Evolutionary conservation across 805 yeast species (phyloP).

Genomic region (Candida ficus): DNA sequence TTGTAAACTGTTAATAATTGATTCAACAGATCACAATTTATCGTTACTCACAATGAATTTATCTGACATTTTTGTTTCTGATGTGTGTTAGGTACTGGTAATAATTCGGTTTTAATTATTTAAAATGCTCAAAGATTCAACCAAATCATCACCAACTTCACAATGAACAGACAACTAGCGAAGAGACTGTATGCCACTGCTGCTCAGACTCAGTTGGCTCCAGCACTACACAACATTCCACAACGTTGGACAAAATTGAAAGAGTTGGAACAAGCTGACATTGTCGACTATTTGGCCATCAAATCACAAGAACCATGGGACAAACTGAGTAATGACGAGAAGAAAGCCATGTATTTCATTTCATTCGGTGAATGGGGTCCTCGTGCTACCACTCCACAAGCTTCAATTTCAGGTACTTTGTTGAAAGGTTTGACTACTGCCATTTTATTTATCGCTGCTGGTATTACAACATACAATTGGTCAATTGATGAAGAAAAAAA

Average conservation of each 20-base stretch:
- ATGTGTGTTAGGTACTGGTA: too few relatives aligned
- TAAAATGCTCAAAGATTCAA: too few relatives aligned
- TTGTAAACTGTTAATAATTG: background rate
- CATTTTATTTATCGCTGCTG: constrained; percentile 16
- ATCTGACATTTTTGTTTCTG: background rate
- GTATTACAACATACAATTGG: constrained; percentile 17
- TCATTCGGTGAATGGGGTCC: constrained; percentile 37
- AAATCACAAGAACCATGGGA: constrained; percentile 31
- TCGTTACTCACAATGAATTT: background rate
- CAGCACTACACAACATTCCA: constrained; percentile 28
- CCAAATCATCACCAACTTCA: too few relatives aligned
- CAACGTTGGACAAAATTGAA: constrained; percentile 30
- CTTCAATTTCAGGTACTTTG: constrained; percentile 11
- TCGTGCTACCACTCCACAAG: constrained; percentile 14
- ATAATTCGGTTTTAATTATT: too few relatives aligned
- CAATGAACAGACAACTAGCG: background rate
- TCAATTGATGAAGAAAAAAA: constrained; percentile 18
- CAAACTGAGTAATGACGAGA: constrained; percentile 24
- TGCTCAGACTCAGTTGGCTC: background rate
- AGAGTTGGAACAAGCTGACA: constrained; percentile 29
- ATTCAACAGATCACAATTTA: too few relatives aligned
- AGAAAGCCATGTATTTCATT: constrained; percentile 29
- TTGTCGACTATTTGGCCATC: constrained; percentile 30
- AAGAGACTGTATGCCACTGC: constrained; percentile 5
- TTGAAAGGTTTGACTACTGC: constrained; percentile 16